phyloP scores from a whole-genome alignment of 306 rosid genomes.

The Boehmeria nivea region DNA sequence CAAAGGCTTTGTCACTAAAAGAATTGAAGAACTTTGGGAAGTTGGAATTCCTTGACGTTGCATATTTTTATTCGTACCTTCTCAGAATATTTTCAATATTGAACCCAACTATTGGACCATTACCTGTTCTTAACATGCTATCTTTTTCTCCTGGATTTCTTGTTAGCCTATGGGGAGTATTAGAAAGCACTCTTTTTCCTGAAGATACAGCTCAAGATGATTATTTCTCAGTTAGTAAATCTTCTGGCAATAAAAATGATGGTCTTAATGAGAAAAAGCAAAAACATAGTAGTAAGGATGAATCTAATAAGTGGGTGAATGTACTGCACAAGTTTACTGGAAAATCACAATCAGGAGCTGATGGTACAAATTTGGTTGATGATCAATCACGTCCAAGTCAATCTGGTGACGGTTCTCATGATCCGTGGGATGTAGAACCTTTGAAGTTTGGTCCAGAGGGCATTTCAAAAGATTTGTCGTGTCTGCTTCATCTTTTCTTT shows the following conservation, averaged over 20 bases:
- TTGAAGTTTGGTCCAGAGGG: conserved; percentile 79
- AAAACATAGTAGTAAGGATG: conserved; percentile 51
- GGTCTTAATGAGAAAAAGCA: conserved; percentile 41
- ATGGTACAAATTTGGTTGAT: conserved; percentile 25
- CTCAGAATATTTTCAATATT: conserved; percentile 61
- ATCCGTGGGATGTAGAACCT: conserved; percentile 71
- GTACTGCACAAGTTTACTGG: conserved; percentile 71
- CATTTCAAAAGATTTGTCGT: conserved; percentile 58
- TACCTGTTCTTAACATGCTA: conserved; percentile 82
- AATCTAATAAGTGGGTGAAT: conserved; percentile 67
- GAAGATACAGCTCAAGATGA: conserved; percentile 36
- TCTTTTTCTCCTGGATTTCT: conserved; percentile 93
- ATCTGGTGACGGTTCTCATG: conserved; percentile 42
- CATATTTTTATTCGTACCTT: conserved; percentile 67
- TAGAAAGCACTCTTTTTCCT: conserved; percentile 60
- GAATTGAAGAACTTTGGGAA: conserved; percentile 35
- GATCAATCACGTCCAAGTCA: conserved; percentile 44
- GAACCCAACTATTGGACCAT: conserved; percentile 63
- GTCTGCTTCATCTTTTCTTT: conserved; percentile 85
- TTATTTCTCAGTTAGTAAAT: conserved; percentile 25
- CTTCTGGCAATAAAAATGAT: conserved; percentile 30
- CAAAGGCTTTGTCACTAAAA: conserved; percentile 33
- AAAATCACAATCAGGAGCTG: conserved; percentile 49
- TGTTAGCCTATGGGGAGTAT: conserved; percentile 56
- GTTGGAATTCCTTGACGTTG: conserved; percentile 63